These are phyloP conservation scores for Trichoderma sp. DNA, from an alignment of 2,329 filamentous ascomycete genomes.

Conservation along the genomic window DNA sequence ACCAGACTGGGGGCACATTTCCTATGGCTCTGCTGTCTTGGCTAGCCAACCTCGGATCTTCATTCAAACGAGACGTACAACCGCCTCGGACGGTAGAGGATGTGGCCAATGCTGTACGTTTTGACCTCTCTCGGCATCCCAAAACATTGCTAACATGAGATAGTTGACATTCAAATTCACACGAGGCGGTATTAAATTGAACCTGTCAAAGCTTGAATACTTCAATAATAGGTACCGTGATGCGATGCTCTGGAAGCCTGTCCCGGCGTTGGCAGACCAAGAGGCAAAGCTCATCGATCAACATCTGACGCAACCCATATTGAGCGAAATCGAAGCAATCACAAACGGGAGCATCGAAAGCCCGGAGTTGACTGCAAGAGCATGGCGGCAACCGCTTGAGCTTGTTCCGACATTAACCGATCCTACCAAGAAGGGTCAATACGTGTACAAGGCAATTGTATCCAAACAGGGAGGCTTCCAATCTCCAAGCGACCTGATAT, in stretches of 20 bases:
- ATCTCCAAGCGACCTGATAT: slow-evolving; percentile 25
- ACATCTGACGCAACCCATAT: slow-evolving; percentile 26
- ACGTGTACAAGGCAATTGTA: slow-evolving; percentile 27
- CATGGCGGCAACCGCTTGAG: slow-evolving; percentile 28
- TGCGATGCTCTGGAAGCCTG: slow-evolving; percentile 32
- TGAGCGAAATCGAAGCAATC: slow-evolving; percentile 27
- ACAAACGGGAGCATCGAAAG: slow-evolving; percentile 21
- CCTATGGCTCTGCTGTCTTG: slow-evolving; percentile 68
- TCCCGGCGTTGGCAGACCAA: slow-evolving; percentile 25
- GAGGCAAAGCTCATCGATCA: slow-evolving; percentile 28
- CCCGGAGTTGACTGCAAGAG: slow-evolving; percentile 7
- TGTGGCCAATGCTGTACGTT: slow-evolving; percentile 64
- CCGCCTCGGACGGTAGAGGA: slow-evolving; percentile 56
- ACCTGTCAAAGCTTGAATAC: slow-evolving; percentile 74
- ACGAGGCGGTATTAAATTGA: slow-evolving; percentile 82
- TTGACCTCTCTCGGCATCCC: background rate
- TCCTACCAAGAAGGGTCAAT: slow-evolving; percentile 21
- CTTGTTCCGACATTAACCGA: slow-evolving; percentile 29
- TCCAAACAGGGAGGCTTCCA: slow-evolving; percentile 29
- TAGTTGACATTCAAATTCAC: slow-evolving; percentile 87
- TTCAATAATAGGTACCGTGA: slow-evolving; percentile 68
- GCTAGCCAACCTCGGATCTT: slow-evolving; percentile 64
- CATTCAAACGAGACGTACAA: slow-evolving; percentile 29
- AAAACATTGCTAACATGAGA: slow-evolving; percentile 26
- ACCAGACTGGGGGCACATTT: slow-evolving; percentile 46